Evolutionary conservation across 495 filamentous ascomycete genomes (phyloP).

Genomic region (Letharia lupina): DNA sequence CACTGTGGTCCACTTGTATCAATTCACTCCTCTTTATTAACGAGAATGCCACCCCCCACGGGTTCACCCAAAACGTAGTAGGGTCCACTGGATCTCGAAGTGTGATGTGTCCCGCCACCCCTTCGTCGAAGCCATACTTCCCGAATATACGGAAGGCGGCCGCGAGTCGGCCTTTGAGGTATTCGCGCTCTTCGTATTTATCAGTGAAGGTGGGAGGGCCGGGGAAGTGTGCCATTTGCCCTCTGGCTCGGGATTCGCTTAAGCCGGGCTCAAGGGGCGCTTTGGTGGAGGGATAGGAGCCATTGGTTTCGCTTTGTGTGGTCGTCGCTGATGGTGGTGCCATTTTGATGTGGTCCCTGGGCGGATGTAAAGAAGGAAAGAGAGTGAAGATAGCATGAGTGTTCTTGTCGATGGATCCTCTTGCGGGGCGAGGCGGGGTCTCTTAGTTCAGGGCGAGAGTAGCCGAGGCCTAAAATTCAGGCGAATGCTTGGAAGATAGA

Average conservation of each 20-base stretch:
- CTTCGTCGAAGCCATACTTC: slow-evolving; percentile 58
- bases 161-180: slow-evolving; percentile 57
- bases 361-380: background rate
- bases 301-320: slow-evolving; percentile 16
- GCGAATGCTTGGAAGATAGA: background rate
- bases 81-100: slow-evolving; percentile 61
- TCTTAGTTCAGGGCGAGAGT: background rate
- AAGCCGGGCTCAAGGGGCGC: slow-evolving; percentile 24
- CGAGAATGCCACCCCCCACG: slow-evolving; percentile 64
- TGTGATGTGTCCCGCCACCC: slow-evolving; percentile 54
- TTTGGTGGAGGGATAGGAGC: slow-evolving; percentile 18
- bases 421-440: background rate
- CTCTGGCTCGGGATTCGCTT: slow-evolving; percentile 24
- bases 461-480: background rate
- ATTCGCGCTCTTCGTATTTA: slow-evolving; percentile 53
- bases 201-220: slow-evolving; percentile 49
- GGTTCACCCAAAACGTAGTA: slow-evolving; percentile 70
- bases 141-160: slow-evolving; percentile 64
- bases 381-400: background rate
- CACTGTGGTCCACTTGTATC: slow-evolving; percentile 58
- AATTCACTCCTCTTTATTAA: slow-evolving; percentile 62
- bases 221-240: slow-evolving; percentile 41
- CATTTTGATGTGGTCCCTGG: slow-evolving; percentile 13
- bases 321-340: slow-evolving; percentile 23
- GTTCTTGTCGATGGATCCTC: background rate